A percentile compares a stretch with the other conserved stretches of the same genome.
Conservation (phyloP, 306 rosid genomes). For the Vigna nakashimae region DNA sequence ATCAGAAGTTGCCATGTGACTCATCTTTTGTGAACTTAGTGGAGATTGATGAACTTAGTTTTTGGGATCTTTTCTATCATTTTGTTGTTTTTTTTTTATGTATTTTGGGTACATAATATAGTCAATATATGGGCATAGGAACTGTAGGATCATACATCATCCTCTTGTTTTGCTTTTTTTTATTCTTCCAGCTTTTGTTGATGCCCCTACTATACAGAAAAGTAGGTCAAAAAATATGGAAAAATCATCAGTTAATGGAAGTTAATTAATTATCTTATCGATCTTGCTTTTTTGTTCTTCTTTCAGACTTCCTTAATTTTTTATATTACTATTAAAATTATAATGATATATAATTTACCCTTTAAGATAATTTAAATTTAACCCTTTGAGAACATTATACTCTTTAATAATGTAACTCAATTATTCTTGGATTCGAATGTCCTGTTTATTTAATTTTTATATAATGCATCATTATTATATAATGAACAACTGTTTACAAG, state of each 20-base stretch:
- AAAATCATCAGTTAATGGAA: constrained; percentile 34
- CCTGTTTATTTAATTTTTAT: too few species aligned
- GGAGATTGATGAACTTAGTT: constrained; percentile 38
- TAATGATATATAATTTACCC: too few species aligned
- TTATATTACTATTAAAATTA: too few species aligned
- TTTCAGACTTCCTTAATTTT: background rate
- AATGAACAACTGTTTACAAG: too few species aligned
- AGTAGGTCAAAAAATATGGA: constrained; percentile 33
- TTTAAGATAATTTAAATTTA: too few species aligned
- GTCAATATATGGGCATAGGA: constrained; percentile 52
- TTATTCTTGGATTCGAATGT: too few species aligned
- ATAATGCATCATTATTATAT: too few species aligned
- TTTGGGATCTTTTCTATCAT: constrained; percentile 41
- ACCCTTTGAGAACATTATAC: too few species aligned
- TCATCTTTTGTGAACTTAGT: background rate
- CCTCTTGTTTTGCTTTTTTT: constrained; percentile 37
- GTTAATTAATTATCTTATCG: background rate
- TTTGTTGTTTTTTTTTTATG: constrained; percentile 22
- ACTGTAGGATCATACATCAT: constrained; percentile 48
- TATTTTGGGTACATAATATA: constrained; percentile 61
- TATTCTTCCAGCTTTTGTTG: constrained; percentile 38
- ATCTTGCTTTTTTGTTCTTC: background rate
- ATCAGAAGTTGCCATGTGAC: constrained; percentile 82
- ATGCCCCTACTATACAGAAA: constrained; percentile 41
- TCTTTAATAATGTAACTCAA: too few species aligned